These are phyloP conservation scores for Debaryomycetaceae sp. DNA, from an alignment of 1,139 yeast genomes.

Conservation along the genomic window DNA sequence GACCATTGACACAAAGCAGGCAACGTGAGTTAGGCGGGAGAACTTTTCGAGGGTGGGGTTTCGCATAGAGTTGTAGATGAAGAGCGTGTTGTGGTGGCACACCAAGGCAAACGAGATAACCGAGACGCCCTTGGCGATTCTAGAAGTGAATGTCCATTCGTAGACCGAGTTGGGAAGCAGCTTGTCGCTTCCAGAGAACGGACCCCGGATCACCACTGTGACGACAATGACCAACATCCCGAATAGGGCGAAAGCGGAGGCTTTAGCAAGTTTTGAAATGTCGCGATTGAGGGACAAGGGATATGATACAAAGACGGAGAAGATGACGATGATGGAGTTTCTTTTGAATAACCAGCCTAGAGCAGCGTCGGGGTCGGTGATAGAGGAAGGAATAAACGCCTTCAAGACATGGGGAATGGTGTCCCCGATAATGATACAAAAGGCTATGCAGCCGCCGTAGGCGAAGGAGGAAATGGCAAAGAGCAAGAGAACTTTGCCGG, in stretches of 20 bases:
- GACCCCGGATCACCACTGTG: conserved; percentile 67
- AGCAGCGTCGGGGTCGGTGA: conserved; percentile 24
- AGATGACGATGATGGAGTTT: conserved; percentile 55
- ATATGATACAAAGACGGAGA: conserved; percentile 64
- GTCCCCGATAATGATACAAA: conserved; percentile 89
- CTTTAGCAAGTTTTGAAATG: conserved; percentile 79
- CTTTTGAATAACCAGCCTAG: conserved; percentile 50
- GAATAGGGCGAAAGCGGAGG: conserved; percentile 74
- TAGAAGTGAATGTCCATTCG: conserved; percentile 48
- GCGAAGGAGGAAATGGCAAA: conserved; percentile 82
- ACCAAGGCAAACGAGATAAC: conserved; percentile 91
- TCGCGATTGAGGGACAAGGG: conserved; percentile 76
- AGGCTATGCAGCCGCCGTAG: conserved; percentile 90
- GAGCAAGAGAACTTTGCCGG: conserved; percentile 59
- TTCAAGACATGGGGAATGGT: conserved; percentile 84
- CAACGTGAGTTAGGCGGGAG: conserved; percentile 67
- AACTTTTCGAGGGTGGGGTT: conserved; percentile 70
- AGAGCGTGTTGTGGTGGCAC: conserved; percentile 88
- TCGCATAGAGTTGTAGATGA: conserved; percentile 74
- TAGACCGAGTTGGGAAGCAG: conserved; percentile 36
- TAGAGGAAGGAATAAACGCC: conserved; percentile 47
- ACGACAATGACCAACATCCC: conserved; percentile 75
- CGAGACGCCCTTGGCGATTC: conserved; percentile 78
- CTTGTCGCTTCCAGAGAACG: conserved; percentile 36
- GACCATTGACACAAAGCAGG: conserved; percentile 70